phyloP scores from a whole-genome alignment of 768 basidiomycete genomes.

The Panaeolus papilionaceus region DNA sequence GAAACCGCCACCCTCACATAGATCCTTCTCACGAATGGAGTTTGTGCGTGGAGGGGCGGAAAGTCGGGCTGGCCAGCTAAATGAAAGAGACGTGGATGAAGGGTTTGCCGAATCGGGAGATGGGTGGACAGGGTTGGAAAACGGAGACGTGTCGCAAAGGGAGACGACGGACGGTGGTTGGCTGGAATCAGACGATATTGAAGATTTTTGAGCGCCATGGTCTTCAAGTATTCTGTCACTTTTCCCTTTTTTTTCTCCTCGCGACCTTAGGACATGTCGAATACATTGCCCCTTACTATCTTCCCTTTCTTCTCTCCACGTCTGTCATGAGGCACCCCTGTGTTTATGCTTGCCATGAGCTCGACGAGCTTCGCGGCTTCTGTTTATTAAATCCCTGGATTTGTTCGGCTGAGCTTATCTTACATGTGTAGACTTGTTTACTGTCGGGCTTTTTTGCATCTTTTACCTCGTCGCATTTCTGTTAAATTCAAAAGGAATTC shows the following conservation, averaged over 20 bases:
- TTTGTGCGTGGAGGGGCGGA: slow-evolving; percentile 47
- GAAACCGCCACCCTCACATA: slow-evolving; percentile 26
- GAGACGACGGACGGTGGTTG: slow-evolving; percentile 46
- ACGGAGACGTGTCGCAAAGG: slow-evolving; percentile 9
- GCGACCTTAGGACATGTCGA: neutral
- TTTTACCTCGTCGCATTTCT: neutral
- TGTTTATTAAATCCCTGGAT: neutral
- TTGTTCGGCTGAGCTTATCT: slow-evolving; percentile 7
- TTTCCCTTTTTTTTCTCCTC: neutral
- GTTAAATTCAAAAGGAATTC: too few relatives aligned
- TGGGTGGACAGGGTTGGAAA: slow-evolving; percentile 30
- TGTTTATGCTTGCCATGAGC: neutral
- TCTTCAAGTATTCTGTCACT: neutral
- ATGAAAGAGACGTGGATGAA: slow-evolving; percentile 39
- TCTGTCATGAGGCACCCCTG: slow-evolving; percentile 13
- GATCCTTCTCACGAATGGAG: slow-evolving; percentile 56
- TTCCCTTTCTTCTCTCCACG: slow-evolving; percentile 5
- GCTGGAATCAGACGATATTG: slow-evolving; percentile 67
- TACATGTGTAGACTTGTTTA: neutral
- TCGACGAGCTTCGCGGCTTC: neutral
- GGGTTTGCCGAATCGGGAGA: slow-evolving; percentile 34
- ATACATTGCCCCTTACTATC: neutral
- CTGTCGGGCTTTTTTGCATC: neutral
- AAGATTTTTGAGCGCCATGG: slow-evolving; percentile 42
- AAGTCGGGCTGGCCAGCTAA: slow-evolving; percentile 37